These are phyloP conservation scores for Colletotrichum magnum DNA, from an alignment of 2,329 filamentous ascomycete genomes.

Conservation along the genomic window DNA sequence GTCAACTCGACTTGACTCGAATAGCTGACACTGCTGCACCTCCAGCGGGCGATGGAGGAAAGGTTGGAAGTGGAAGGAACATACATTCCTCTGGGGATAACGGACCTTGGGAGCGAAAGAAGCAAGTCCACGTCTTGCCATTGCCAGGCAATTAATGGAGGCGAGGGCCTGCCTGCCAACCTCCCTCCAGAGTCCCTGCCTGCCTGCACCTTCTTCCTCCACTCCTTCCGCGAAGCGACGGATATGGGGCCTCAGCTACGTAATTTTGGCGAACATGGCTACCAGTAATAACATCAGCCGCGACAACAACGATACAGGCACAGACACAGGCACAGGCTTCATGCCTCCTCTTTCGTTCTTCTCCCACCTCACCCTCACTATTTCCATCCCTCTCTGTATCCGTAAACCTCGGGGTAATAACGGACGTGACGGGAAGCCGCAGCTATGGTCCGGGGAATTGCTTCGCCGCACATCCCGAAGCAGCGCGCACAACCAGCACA, in stretches of 20 bases:
- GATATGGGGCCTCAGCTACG: conserved; percentile 11
- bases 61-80: no score
- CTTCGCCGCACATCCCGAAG: background rate
- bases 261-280: conserved; percentile 13
- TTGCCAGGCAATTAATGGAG: conserved; percentile 7
- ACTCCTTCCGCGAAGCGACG: background rate
- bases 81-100: no score
- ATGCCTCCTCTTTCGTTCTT: background rate
- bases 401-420: no score
- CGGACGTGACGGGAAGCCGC: no score
- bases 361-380: no score
- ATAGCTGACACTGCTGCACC: conserved; percentile 3
- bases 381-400: no score
- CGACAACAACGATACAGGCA: background rate
- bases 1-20: background rate
- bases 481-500: background rate
- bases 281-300: background rate
- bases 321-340: background rate
- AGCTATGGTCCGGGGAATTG: background rate
- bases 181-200: background rate
- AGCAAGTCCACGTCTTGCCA: conserved; percentile 3
- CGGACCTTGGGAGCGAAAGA: conserved; percentile 10
- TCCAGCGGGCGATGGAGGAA: no score
- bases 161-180: conserved; percentile 8
- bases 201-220: conserved; percentile 9